phyloP scores from a whole-genome alignment of 768 basidiomycete genomes.

The Xerocomus spinulosus region DNA sequence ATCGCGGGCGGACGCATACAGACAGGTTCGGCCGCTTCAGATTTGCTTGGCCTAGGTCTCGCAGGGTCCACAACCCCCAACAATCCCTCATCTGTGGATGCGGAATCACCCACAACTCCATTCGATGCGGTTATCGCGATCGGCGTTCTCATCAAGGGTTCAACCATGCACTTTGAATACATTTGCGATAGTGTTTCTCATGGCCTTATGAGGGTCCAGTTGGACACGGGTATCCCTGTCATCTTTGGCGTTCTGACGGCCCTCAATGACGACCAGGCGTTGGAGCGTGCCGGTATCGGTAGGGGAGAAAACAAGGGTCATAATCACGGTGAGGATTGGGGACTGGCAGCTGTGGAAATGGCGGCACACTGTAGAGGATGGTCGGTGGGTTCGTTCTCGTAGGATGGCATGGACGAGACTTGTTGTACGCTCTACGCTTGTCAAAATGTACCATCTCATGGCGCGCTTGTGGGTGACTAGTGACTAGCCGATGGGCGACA shows the following conservation, averaged over 20 bases:
- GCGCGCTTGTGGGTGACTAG: not conserved
- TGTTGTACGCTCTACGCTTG: slow-evolving; percentile 7
- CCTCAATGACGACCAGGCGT: slow-evolving; percentile 88
- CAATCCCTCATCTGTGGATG: slow-evolving; percentile 21
- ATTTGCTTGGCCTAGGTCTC: slow-evolving; percentile 61
- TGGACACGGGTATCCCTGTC: slow-evolving; percentile 91
- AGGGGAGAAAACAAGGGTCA: slow-evolving; percentile 69
- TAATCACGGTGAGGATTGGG: slow-evolving; percentile 99
- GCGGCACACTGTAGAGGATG: slow-evolving; percentile 60
- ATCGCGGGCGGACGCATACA: slow-evolving; percentile 86
- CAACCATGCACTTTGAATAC: slow-evolving; percentile 99
- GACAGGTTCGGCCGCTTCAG: slow-evolving; percentile 69
- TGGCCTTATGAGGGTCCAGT: slow-evolving; percentile 89
- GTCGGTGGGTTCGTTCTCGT: slow-evolving; percentile 61
- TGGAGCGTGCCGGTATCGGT: slow-evolving; percentile 90
- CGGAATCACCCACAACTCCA: slow-evolving; percentile 50
- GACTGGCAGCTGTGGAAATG: slow-evolving; percentile 94
- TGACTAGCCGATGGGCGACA: too few relatives aligned
- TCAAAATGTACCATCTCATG: not conserved
- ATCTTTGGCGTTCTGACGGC: slow-evolving; percentile 96
- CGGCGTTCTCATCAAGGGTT: slow-evolving; percentile 96
- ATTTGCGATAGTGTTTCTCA: slow-evolving; percentile 93
- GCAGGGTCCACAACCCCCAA: slow-evolving; percentile 30
- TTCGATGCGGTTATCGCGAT: slow-evolving; percentile 97
- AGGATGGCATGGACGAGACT: slow-evolving; percentile 1